phyloP scores from a whole-genome alignment of 1,284 basidiomycete species.

The Sporisorium graminicola region DNA sequence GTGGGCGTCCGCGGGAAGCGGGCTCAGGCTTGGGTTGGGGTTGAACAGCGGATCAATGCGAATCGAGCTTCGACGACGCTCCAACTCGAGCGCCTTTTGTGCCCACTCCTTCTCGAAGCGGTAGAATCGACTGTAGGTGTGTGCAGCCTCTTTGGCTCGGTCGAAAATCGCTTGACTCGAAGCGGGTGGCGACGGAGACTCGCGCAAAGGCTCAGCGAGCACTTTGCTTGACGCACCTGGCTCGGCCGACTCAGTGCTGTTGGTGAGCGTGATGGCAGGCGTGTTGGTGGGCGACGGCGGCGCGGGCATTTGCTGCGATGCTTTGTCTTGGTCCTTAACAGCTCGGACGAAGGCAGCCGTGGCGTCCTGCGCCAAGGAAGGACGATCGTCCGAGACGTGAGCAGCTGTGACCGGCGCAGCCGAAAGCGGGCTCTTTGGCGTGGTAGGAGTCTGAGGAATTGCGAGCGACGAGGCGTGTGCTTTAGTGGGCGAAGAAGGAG shows the following conservation, averaged over 20 bases:
- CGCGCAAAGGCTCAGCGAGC: constrained; percentile 12
- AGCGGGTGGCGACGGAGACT: constrained; percentile 10
- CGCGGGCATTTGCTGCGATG: not conserved
- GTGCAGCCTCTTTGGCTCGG: constrained; percentile 37
- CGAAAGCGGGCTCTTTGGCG: constrained; percentile 34
- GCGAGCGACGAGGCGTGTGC: constrained; percentile 15
- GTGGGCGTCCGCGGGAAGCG: constrained; percentile 15
- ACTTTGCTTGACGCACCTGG: not conserved
- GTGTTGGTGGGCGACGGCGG: constrained; percentile 16
- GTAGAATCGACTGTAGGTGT: constrained; percentile 47
- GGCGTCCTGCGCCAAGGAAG: not conserved
- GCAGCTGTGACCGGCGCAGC: constrained; percentile 25
- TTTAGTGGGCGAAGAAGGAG: constrained; percentile 29
- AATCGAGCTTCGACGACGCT: constrained; percentile 43
- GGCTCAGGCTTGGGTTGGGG: constrained; percentile 19
- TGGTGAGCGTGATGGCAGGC: constrained; percentile 30
- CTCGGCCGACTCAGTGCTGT: constrained; percentile 5
- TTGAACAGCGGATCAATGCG: constrained; percentile 42
- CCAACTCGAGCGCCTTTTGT: constrained; percentile 47
- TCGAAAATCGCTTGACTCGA: constrained; percentile 27
- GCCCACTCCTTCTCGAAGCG: constrained; percentile 53
- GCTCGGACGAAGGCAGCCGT: not conserved
- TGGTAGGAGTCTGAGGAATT: constrained; percentile 22
- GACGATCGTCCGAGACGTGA: not conserved
- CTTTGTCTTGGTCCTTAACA: not conserved